Evolutionary conservation across 2,329 filamentous ascomycete genomes (phyloP), one percentile per base, ranked within the genome.

Genomic region (Didymella glomerata): DNA sequence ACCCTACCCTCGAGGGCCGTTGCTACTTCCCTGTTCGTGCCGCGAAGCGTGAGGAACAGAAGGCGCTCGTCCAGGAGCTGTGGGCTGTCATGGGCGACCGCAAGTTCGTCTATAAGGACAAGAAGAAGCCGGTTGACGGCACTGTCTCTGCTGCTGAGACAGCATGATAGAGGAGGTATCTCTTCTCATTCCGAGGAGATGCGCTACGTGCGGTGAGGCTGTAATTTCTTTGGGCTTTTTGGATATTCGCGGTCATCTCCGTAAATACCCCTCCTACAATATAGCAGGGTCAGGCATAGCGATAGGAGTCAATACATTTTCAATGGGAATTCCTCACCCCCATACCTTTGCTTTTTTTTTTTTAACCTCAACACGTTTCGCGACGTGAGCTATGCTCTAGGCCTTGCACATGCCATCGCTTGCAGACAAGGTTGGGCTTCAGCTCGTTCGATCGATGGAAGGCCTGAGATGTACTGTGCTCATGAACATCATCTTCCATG

Each of bases 71-170:
- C 1, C 57, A 72, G 61, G 70, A 76, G 61, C 48, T 78, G 0
- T 78, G 76, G 76, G 65, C 32, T 0, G 56, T 73, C 16, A 78
- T 78, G 76, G 74, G 71, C 0, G 69, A 74, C 2, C 61, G 68
- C 11, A 71, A 63, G 53, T 77, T 78, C 57, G 64, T 68, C 2
- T 76, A 68, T 30, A 57, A 48, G 18, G 56, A 40, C 18, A 50
- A 49, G 45, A 58, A 54, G 49, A 41, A 53, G 32, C 45, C 52
- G 16, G 18, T 42, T n/a, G 52, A 54, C 24, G 52, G 45, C 8
- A 42, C 36, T 16, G 18, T 42, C 14, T 54, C 52, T 13, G 36
- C 52, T 11, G 52, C 44, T 16, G 52, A 54, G 36, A 54, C 52
- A 20, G 34, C 27, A 0, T 48, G 48, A 27, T 5, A 18, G 10